Evolutionary conservation across 2,329 filamentous ascomycete species (phyloP).

Genomic region (Lachnellula cervina): DNA sequence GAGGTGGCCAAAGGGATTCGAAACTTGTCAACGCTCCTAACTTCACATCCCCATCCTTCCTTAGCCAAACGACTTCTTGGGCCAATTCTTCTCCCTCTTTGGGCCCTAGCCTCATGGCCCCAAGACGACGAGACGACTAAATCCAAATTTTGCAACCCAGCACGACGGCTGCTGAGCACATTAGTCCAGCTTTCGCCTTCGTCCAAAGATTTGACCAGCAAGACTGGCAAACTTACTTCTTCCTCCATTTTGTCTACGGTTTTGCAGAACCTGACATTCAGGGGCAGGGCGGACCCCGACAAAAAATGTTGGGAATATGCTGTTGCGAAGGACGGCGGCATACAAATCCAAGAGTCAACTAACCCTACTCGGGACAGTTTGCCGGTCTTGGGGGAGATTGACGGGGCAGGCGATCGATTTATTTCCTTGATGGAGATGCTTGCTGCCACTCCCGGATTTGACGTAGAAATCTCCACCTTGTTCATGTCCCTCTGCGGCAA

Average conservation of each 20-base stretch:
- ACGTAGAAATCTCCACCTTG: slow-evolving; percentile 48
- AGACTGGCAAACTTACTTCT: background rate
- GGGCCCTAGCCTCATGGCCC: slow-evolving; percentile 54
- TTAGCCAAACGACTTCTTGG: slow-evolving; percentile 57
- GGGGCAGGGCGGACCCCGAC: slow-evolving; percentile 38
- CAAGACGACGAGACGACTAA: slow-evolving; percentile 33
- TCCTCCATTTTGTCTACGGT: slow-evolving; percentile 42
- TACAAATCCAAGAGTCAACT: slow-evolving; percentile 43
- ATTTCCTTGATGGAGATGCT: slow-evolving; percentile 46
- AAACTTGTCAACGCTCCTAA: slow-evolving; percentile 51
- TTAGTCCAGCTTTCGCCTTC: slow-evolving; percentile 52
- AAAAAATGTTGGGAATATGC: slow-evolving; percentile 50
- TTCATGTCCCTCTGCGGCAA: slow-evolving; percentile 55
- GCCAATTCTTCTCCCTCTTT: slow-evolving; percentile 56
- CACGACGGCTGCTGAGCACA: slow-evolving; percentile 48
- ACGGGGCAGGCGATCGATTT: slow-evolving; percentile 39
- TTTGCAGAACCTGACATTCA: slow-evolving; percentile 50
- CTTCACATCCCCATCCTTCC: slow-evolving; percentile 63
- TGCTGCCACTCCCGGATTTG: slow-evolving; percentile 32
- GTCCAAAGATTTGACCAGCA: background rate
- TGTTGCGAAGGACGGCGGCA: slow-evolving; percentile 38
- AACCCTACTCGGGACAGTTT: background rate
- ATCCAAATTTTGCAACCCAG: slow-evolving; percentile 40
- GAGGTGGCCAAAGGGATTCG: slow-evolving; percentile 48
- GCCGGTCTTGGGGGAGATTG: slow-evolving; percentile 27